Evolutionary conservation across 176 grass and related monocot species (phyloP).

Genomic region (Eleusine indica): DNA sequence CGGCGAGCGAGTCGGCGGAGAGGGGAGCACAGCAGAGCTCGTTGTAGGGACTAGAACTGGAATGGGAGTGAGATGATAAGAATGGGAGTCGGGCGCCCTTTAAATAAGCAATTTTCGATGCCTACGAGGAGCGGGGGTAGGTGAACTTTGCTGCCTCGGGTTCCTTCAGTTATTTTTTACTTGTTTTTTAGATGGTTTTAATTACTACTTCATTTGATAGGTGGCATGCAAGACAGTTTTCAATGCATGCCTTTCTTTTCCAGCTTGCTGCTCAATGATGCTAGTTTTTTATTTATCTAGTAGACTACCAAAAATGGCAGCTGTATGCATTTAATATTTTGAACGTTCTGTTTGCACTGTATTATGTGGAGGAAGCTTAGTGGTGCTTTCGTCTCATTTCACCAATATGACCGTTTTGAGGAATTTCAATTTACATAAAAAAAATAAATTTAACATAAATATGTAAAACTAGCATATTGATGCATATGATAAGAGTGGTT

Average conservation of each 20-base stretch:
- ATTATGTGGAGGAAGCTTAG: not conserved
- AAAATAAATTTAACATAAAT: not conserved
- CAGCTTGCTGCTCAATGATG: not conserved
- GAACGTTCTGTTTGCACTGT: too few relatives aligned
- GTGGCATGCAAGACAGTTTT: not conserved
- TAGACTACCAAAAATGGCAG: not conserved
- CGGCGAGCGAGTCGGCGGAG: not conserved
- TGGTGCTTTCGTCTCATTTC: not conserved
- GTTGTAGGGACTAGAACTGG: not conserved
- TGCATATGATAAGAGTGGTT: not conserved
- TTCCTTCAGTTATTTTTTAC: not conserved
- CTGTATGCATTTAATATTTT: too few relatives aligned
- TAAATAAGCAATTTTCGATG: not conserved
- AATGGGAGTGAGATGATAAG: slow-evolving; percentile 2
- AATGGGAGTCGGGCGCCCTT: not conserved
- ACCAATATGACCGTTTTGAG: not conserved
- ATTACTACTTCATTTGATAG: not conserved
- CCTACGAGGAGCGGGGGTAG: too few relatives aligned
- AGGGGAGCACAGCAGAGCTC: not conserved
- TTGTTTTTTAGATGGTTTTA: not conserved
- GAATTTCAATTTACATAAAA: not conserved
- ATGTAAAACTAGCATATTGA: not conserved
- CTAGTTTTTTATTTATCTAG: not conserved
- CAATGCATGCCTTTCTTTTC: not conserved
- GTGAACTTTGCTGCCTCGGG: not conserved